Evolutionary conservation across 352 stramenopile species (phyloP).

Genomic region (Phytophthora hybrid): DNA sequence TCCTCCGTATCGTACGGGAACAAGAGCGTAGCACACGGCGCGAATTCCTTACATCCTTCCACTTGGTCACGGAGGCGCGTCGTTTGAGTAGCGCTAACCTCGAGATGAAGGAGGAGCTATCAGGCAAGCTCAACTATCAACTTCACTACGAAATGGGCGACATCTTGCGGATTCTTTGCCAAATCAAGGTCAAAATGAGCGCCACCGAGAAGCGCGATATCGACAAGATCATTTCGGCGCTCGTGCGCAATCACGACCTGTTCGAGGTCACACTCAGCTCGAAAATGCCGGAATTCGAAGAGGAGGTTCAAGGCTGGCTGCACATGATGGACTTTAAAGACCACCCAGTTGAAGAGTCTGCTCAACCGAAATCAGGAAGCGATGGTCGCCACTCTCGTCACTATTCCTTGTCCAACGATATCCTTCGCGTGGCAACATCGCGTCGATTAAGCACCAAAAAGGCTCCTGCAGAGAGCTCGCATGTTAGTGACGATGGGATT

Average conservation of each 20-base stretch:
- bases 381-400: conserved; percentile 28
- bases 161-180: conserved; percentile 73
- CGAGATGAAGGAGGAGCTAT: conserved; percentile 73
- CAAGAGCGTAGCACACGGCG: conserved; percentile 52
- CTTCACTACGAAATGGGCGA: conserved; percentile 81
- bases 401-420: conserved; percentile 42
- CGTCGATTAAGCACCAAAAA: conserved; percentile 47
- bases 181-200: conserved; percentile 76
- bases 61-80: conserved; percentile 63
- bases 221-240: conserved; percentile 76
- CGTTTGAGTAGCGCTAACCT: conserved; percentile 74
- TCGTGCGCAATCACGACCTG: conserved; percentile 70
- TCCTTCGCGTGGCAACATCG: conserved; percentile 48
- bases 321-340: conserved; percentile 76
- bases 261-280: conserved; percentile 69
- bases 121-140: conserved; percentile 68
- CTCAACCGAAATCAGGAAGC: conserved; percentile 9
- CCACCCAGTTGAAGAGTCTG: conserved; percentile 21
- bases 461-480: conserved; percentile 15
- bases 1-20: conserved; percentile 54
- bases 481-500: conserved; percentile 35
- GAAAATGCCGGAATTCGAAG: conserved; percentile 65
- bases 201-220: conserved; percentile 56
- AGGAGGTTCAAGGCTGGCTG: conserved; percentile 76
- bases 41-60: conserved; percentile 64